Conservation (phyloP, 129 eudicot genomes). For the Lonicera japonica region DNA sequence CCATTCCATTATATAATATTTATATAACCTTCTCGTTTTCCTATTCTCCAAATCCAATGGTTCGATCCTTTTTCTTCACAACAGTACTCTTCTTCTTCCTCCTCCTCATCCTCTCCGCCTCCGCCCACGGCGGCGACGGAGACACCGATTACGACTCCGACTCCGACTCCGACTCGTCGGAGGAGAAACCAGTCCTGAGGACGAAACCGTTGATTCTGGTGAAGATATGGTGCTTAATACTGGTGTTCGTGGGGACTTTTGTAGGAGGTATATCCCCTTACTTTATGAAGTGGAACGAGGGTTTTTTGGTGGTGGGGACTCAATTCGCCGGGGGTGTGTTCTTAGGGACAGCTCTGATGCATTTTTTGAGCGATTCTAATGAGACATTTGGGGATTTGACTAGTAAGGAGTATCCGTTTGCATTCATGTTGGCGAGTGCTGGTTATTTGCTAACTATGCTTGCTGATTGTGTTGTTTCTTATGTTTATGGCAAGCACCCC, state of each 20-base stretch:
- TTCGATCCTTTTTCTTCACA: constrained; percentile 23
- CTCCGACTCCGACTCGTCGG: constrained; percentile 9
- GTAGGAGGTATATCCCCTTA: constrained; percentile 75
- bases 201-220: constrained; percentile 48
- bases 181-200: constrained; percentile 45
- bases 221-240: constrained; percentile 72
- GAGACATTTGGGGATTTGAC: constrained; percentile 78
- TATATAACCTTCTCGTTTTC: not conserved
- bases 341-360: constrained; percentile 81
- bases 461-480: constrained; percentile 59
- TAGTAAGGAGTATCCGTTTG: constrained; percentile 61
- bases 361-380: constrained; percentile 77
- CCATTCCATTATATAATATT: too few species aligned
- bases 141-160: constrained; percentile 3
- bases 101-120: constrained; percentile 39
- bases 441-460: constrained; percentile 85
- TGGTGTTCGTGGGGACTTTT: constrained; percentile 62
- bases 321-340: constrained; percentile 96
- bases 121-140: constrained; percentile 41
- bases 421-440: constrained; percentile 73
- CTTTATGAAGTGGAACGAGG: constrained; percentile 78
- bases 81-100: constrained; percentile 21
- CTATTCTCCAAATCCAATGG: constrained; percentile 4
- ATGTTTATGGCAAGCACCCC: constrained; percentile 59
- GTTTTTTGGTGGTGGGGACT: constrained; percentile 65